Conservation (phyloP, 805 yeast species). For the Zygoascus ofunaensis region DNA sequence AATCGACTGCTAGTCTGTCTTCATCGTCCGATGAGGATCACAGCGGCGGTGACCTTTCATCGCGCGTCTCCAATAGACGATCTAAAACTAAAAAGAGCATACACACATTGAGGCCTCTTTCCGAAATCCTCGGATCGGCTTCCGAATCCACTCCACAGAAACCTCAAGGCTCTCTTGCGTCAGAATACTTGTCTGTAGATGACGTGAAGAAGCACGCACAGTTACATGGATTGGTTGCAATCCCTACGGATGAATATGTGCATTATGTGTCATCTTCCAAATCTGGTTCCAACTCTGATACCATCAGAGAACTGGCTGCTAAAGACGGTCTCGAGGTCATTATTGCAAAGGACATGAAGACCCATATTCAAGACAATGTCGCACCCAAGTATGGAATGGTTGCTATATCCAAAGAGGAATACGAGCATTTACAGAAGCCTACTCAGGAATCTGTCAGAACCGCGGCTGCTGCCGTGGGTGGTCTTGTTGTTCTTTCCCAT, state of each 20-base stretch:
- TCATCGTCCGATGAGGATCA: slow-evolving; percentile 14
- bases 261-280: slow-evolving; percentile 9
- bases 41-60: slow-evolving; percentile 3
- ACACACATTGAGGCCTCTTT: slow-evolving; percentile 7
- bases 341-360: slow-evolving; percentile 4
- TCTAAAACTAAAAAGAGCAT: slow-evolving; percentile 8
- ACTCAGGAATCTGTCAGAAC: background rate
- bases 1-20: slow-evolving; percentile 4
- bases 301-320: slow-evolving; percentile 8
- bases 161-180: slow-evolving; percentile 12
- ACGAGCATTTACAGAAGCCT: slow-evolving; percentile 2
- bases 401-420: slow-evolving; percentile 16
- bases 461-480: slow-evolving; percentile 6
- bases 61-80: slow-evolving; percentile 3
- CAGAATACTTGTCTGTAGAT: slow-evolving; percentile 21
- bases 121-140: background rate
- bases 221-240: slow-evolving; percentile 18
- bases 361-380: slow-evolving; percentile 1
- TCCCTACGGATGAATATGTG: slow-evolving; percentile 18
- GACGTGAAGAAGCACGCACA: slow-evolving; percentile 19
- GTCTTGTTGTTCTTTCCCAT: slow-evolving; percentile 21
- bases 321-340: slow-evolving; percentile 4
- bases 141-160: background rate
- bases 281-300: slow-evolving; percentile 7
- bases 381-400: slow-evolving; percentile 12